phyloP scores from a whole-genome alignment of 139 green algal genomes.

The Asterochloris sp. region DNA sequence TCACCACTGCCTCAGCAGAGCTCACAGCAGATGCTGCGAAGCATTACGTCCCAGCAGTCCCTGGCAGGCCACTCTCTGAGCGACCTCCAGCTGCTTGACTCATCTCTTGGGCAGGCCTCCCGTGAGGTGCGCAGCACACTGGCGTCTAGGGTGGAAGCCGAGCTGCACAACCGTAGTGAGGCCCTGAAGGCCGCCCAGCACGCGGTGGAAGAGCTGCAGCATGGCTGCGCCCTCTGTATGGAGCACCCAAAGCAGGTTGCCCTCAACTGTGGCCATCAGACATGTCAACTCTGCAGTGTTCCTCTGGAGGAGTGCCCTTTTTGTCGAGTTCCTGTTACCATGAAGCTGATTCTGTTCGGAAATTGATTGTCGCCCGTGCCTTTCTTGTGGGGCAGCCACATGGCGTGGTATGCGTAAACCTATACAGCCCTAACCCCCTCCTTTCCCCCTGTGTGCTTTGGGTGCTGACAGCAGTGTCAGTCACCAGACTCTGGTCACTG shows the following conservation, averaged over 20 bases:
- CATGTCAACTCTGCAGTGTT: constrained; percentile 2
- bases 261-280: constrained; percentile 24
- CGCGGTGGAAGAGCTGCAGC: not conserved
- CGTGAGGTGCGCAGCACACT: not conserved
- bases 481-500: no score
- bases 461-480: no score
- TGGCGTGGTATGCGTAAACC: no score
- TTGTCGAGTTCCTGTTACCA: constrained; percentile 4
- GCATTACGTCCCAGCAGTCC: not conserved
- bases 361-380: not conserved
- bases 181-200: not conserved
- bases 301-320: constrained; percentile 15
- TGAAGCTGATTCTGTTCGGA: constrained; percentile 6
- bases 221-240: constrained; percentile 24
- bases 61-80: not conserved
- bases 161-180: not conserved
- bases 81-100: not conserved
- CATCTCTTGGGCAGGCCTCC: not conserved
- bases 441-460: no score
- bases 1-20: no score
- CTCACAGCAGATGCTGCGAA: not conserved
- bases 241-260: constrained; percentile 14
- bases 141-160: not conserved
- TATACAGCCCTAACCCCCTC: no score
- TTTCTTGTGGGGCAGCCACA: no score